Base-by-base conservation (phyloP, 441 rosid species). In the Biscutella laevigata region DNA sequence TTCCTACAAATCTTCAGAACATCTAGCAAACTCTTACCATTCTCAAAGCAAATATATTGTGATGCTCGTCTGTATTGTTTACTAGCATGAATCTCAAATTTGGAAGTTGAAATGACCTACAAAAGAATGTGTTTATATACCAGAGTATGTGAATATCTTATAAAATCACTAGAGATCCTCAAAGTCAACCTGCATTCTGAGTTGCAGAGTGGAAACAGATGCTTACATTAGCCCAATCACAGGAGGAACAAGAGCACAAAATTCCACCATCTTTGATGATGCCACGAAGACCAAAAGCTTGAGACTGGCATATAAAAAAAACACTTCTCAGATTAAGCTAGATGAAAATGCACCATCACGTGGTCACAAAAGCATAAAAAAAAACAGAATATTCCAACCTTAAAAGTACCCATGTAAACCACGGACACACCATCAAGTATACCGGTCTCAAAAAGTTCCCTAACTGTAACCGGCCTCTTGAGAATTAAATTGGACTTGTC, bases 81-180 rank as follows among this genome's bases (percentile, higher is more conserved):
- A 62, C 86, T 79, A 21, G 98, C 98, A 81, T 92, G 98, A 68
- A 92, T 86, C 88, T 92, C 98, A 62, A 92, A 92, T 69, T 84
- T 88, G 39, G 99, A 92, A 44, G 99, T 91, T 13, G 97, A 86
- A 71, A 92, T 66, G 38, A 92, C 92, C 99, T 92, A 72, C 64
- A 71, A 59, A 38, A 42, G 48, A 55, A 53, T 9, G 38, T 47
- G 47, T 10, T 45, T 2, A 37, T 45, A 66, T 2, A 66, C 54
- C 40, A 49, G 19, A 41, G 29, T 25, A 64, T 20, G 9, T n/a
- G n/a, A n/a, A n/a, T n/a, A n/a, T 26, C 51, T 39, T 54, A 66
- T 27, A 33, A 46, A 64, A 35, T 41, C 7, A 52, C 45, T 11
- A 66, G 50, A 59, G 61, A 50, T 51, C 19, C 52, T 66, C 4